These are phyloP conservation scores for Pseudogymnoascus sp. DNA, from an alignment of 2,329 filamentous ascomycete species.

Conservation along the genomic window DNA sequence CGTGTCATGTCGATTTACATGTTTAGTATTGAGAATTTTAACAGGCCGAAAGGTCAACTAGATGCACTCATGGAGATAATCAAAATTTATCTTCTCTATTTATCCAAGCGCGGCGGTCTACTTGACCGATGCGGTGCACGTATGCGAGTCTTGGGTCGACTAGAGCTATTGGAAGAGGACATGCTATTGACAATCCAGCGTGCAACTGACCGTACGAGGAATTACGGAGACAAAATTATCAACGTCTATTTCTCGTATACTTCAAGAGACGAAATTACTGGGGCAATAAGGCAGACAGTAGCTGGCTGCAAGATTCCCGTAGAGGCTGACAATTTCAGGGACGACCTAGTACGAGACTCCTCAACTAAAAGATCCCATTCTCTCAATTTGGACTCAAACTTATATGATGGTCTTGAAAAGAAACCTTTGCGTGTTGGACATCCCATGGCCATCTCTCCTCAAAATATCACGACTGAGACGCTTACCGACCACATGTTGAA, in stretches of 20 bases:
- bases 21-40: background rate
- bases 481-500: slow-evolving; percentile 54
- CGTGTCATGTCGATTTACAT: background rate
- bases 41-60: background rate
- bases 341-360: background rate
- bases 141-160: background rate
- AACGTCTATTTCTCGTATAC: slow-evolving; percentile 97
- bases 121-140: background rate
- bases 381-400: background rate
- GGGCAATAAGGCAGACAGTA: slow-evolving; percentile 76
- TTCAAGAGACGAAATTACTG: slow-evolving; percentile 83
- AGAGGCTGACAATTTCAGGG: background rate
- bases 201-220: background rate
- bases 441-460: background rate
- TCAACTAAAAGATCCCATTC: background rate
- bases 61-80: background rate
- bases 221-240: slow-evolving; percentile 33
- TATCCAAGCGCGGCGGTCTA: background rate
- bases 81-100: background rate
- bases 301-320: slow-evolving; percentile 65
- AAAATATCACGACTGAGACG: background rate
- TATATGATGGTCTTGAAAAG: background rate
- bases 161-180: background rate
- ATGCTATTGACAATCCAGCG: background rate
- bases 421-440: background rate